A percentile compares a stretch with the other conserved stretches of the same genome.
Evolutionary conservation across 371 early-diverging fungal genomes (phyloP).

Genomic region (Mucor indicus): DNA sequence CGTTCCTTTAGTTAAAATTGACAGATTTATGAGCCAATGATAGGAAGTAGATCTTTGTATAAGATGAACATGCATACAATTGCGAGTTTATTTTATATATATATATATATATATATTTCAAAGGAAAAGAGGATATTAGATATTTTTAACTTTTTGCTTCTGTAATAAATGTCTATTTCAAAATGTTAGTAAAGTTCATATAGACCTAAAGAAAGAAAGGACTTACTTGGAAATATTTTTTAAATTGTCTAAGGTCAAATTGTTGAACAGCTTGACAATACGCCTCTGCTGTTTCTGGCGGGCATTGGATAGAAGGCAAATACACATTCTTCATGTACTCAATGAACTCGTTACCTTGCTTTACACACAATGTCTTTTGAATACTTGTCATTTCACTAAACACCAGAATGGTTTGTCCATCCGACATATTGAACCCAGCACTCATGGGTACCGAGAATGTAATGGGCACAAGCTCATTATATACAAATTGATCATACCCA

Average conservation of each 20-base stretch:
- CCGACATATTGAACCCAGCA: constrained; percentile 69
- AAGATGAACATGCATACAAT: too few relatives aligned
- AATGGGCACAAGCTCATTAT: constrained; percentile 71
- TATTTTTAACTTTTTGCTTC: not conserved
- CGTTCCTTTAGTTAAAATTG: too few relatives aligned
- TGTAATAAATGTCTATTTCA: not conserved
- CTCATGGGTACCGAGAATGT: constrained; percentile 85
- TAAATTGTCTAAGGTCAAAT: constrained; percentile 61
- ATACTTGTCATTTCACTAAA: constrained; percentile 80
- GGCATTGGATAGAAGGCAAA: constrained; percentile 70
- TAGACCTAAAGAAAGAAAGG: not conserved
- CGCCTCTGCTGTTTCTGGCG: constrained; percentile 57
- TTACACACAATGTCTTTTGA: constrained; percentile 65
- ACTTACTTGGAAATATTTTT: constrained; percentile 72
- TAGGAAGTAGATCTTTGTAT: too few relatives aligned
- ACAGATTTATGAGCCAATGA: too few relatives aligned
- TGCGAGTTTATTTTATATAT: too few relatives aligned
- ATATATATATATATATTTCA: too few relatives aligned
- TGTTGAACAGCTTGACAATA: constrained; percentile 70
- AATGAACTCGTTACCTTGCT: constrained; percentile 63
- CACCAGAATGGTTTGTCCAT: constrained; percentile 79
- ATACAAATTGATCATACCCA: constrained; percentile 77
- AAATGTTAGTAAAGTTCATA: too few relatives aligned
- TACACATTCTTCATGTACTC: constrained; percentile 64
- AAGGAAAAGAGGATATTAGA: too few relatives aligned